Percentiles rank a stretch among this genome's conserved stretches.
These are phyloP conservation scores for Sistotremastrum niveocremeum DNA, from an alignment of 768 basidiomycete species.

Conservation along the genomic window DNA sequence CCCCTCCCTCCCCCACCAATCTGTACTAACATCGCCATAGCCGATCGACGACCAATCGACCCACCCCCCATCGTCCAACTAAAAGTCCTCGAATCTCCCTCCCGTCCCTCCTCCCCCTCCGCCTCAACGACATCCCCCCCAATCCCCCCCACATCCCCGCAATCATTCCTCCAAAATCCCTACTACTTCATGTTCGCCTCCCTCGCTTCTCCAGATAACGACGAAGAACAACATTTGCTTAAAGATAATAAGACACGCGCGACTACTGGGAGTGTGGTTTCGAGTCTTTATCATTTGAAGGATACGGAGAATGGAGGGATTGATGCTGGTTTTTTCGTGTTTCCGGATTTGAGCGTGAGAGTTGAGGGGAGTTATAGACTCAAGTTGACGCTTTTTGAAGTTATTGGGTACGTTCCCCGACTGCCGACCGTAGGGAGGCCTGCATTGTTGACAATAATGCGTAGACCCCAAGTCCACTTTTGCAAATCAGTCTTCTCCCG, in stretches of 20 bases:
- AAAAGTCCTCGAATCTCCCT: constrained; percentile 51
- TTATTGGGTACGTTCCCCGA: constrained; percentile 55
- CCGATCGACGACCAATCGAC: constrained; percentile 92
- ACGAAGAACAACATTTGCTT: constrained; percentile 78
- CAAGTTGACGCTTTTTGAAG: constrained; percentile 73
- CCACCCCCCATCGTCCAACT: constrained; percentile 96
- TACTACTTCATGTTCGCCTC: constrained; percentile 95
- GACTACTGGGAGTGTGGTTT: constrained; percentile 85
- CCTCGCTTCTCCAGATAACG: constrained; percentile 79
- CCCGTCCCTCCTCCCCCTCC: constrained; percentile 9
- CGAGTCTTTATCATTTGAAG: constrained; percentile 83
- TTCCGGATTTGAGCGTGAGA: constrained; percentile 85
- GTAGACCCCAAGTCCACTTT: constrained; percentile 72
- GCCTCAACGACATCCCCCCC: constrained; percentile 5
- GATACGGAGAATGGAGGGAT: constrained; percentile 41
- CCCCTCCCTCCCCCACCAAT: neutral
- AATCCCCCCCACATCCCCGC: constrained; percentile 15
- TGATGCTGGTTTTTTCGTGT: constrained; percentile 92
- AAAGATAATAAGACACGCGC: constrained; percentile 88
- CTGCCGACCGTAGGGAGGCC: constrained; percentile 1
- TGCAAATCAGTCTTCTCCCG: constrained; percentile 83
- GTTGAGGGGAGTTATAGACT: constrained; percentile 85
- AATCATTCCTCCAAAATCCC: constrained; percentile 73
- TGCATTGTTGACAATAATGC: constrained; percentile 1
- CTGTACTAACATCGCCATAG: constrained; percentile 22